Evolutionary conservation across 371 early-diverging fungal species (phyloP), one percentile per base, ranked within the genome.

Genomic region (Catenaria anguillulae): DNA sequence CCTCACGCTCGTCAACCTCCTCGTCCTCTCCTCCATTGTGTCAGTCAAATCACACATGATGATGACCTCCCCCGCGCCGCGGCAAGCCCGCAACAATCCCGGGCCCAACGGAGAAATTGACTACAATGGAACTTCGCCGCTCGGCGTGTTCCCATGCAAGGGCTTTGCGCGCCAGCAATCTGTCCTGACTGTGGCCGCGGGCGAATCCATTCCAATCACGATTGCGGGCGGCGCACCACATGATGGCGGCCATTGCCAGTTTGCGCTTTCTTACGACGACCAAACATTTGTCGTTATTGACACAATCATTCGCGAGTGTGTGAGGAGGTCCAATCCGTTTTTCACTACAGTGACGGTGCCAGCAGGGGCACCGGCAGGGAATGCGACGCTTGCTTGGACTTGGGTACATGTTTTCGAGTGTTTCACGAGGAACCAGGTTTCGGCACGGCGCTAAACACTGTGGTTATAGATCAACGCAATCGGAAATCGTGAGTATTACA

Each of bases 191-290:
- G 46, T 46, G n/a, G 24, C 21, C n/a, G 46, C 67, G 43, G 65
- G 67, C 17, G 24, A 33, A 19, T 37, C 64, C n/a, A 33, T 66
- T 35, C 58, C 60, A 36, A 65, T 58, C 23, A 12, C 56, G 46
- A 21, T 45, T 8, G 37, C n/a, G 6, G 64, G 61, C 43, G 35
- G 33, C 24, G 67, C n/a, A n/a, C n/a, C n/a, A n/a, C n/a, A n/a
- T n/a, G n/a, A n/a, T n/a, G n/a, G n/a, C n/a, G n/a, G n/a, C n/a
- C n/a, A n/a, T n/a, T n/a, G n/a, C n/a, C 61, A 61, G 31, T 61
- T 61, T 33, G 45, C 61, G 23, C 35, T 61, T 1, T 61, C 61
- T 1, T 61, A 61, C 40, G 59, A 58, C 43, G 61, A 45, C 45
- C 10, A 61, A 19, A 55, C 43, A n/a, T 61, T 61, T 55, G 61